phyloP scores from a whole-genome alignment of 371 early-diverging fungal species.

The Fennellomyces sp. region DNA sequence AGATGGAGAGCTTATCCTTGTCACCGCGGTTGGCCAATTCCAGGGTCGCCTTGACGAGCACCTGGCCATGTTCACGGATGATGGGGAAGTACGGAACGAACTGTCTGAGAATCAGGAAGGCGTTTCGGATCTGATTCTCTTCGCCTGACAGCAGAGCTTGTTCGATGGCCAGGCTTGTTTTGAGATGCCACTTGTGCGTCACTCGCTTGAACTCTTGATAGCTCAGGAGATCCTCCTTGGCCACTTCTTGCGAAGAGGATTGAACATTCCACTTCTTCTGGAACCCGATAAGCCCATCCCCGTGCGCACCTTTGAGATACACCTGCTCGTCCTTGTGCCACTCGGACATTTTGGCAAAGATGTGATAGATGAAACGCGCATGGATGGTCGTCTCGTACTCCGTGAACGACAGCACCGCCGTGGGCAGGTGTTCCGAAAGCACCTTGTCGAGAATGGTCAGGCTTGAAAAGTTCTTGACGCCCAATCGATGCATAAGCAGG shows the following conservation, averaged over 20 bases:
- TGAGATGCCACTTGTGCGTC: slow-evolving; percentile 81
- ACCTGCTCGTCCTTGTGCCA: slow-evolving; percentile 62
- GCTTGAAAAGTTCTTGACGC: slow-evolving; percentile 78
- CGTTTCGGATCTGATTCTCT: slow-evolving; percentile 74
- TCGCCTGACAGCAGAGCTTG: slow-evolving; percentile 67
- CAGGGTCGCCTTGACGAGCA: slow-evolving; percentile 31
- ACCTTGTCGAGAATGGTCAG: slow-evolving; percentile 79
- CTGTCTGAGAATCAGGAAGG: slow-evolving; percentile 71
- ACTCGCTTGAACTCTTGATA: slow-evolving; percentile 74
- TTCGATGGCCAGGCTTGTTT: slow-evolving; percentile 43
- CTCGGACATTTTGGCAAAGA: slow-evolving; percentile 58
- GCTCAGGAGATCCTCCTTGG: slow-evolving; percentile 58
- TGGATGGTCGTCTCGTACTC: slow-evolving; percentile 82
- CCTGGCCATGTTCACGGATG: slow-evolving; percentile 55
- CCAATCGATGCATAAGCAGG: slow-evolving; percentile 75
- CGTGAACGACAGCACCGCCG: slow-evolving; percentile 62
- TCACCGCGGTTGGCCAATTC: slow-evolving; percentile 34
- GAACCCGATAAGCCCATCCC: slow-evolving; percentile 73
- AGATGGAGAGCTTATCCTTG: slow-evolving; percentile 42
- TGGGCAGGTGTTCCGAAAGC: slow-evolving; percentile 44
- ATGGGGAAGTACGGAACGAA: slow-evolving; percentile 68
- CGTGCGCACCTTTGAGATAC: slow-evolving; percentile 63
- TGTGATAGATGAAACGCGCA: slow-evolving; percentile 64
- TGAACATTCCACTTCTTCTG: slow-evolving; percentile 67
- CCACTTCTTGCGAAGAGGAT: slow-evolving; percentile 39